Evolutionary conservation across 2,329 filamentous ascomycete species (phyloP), one percentile per base, ranked within the genome.

Genomic region (Claviceps fusiformis): DNA sequence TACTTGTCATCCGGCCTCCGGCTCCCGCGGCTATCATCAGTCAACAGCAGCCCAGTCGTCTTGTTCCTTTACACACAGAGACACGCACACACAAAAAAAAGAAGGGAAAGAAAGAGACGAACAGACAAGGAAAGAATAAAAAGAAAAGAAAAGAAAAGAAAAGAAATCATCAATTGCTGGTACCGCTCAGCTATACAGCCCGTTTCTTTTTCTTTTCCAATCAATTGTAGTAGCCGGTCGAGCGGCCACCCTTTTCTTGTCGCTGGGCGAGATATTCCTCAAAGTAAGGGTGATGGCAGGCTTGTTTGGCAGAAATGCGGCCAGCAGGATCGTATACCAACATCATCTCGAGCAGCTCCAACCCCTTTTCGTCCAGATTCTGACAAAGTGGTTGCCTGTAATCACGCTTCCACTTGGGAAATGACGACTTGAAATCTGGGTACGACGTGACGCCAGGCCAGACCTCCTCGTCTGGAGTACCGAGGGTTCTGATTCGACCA

Each of bases 391-490:
- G 73, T 51, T 76, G 75, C 29, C 79, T 76, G 57, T 80, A 76
- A 65, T 90, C 85, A 56, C 88, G 82, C 63, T 79, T 78, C 90
- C 90, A 95, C 73, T 95, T 95, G 60, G 90, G 90, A 72, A 95
- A 95, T 3, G 87, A 91, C 33, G 86, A 70, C 72, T 95, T 95
- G 78, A 90, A 95, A 70, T 95, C 91, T 46, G 90, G 90, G 73
- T 95, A 95, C 8, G 87, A 90, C n/a, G 89, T 93, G 56, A 95
- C 89, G 58, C 90, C 90, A 37, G 90, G 90, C 90, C 90, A 95
- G 56, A 82, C 77, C 8, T 82, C 76, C 67, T 95, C 90, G 54
- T 82, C 82, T 3, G 90, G 90, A 4, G 91, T 95, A 60, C 90
- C 89, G 44, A 95, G 81, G 41, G 89, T 71, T 57, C 85, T 87